Conservation (phyloP, 164 flowering plant species). For the Saururus chinensis region DNA sequence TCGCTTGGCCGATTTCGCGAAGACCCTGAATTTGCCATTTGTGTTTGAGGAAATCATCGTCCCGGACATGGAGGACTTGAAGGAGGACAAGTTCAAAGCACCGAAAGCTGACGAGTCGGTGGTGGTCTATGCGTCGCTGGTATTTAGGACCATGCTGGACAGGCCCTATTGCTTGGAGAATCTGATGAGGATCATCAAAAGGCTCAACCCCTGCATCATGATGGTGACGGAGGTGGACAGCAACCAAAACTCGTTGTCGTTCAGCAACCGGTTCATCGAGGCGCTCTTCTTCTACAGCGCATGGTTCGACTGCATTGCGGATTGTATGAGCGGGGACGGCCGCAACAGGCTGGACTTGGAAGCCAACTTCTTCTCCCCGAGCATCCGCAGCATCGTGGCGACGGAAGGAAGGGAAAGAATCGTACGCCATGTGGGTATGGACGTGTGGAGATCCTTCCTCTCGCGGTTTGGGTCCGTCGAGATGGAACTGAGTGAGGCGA, state of each 20-base stretch:
- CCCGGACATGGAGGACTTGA: constrained; percentile 26
- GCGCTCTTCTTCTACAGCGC: constrained; percentile 42
- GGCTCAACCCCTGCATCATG: constrained; percentile 35
- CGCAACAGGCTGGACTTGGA: constrained; percentile 20
- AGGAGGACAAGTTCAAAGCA: constrained; percentile 25
- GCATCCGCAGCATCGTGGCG: constrained; percentile 36
- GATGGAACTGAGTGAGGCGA: constrained; percentile 28
- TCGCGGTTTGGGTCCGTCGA: constrained; percentile 40
- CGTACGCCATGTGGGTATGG: constrained; percentile 27
- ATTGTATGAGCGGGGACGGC: constrained; percentile 26
- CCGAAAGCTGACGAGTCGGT: constrained; percentile 28
- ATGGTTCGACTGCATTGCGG: constrained; percentile 33
- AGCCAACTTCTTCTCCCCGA: constrained; percentile 15
- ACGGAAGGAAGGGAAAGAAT: constrained; percentile 41
- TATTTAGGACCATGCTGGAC: constrained; percentile 10
- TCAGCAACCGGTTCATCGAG: constrained; percentile 39
- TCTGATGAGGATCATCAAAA: constrained; percentile 32
- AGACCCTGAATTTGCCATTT: constrained; percentile 25
- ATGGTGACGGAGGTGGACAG: constrained; percentile 40
- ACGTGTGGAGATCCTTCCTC: constrained; percentile 45
- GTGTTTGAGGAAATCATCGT: constrained; percentile 22
- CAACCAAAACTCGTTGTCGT: constrained; percentile 36
- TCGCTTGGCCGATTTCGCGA: constrained; percentile 24
- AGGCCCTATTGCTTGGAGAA: constrained; percentile 21
- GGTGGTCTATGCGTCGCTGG: constrained; percentile 19